These are phyloP conservation scores for Mortierella sp. DNA, from an alignment of 371 early-diverging fungal genomes.

Conservation along the genomic window DNA sequence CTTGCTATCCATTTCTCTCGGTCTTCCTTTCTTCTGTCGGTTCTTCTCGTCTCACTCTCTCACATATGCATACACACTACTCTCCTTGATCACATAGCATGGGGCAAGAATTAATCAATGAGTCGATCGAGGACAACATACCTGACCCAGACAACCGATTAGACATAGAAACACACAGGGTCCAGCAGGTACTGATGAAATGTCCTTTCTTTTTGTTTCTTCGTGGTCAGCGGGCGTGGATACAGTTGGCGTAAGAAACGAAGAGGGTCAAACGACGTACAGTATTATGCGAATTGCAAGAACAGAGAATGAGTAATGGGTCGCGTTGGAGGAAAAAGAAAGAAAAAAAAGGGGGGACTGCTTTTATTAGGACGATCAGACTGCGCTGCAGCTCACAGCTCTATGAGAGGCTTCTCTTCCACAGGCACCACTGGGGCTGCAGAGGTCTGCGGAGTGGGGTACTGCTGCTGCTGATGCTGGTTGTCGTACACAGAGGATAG, in stretches of 20 bases:
- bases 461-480: neutral
- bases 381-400: conserved; percentile 13
- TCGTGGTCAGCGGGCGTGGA: neutral
- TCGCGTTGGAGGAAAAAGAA: neutral
- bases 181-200: no score
- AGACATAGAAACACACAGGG: conserved; percentile 21
- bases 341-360: conserved; percentile 10
- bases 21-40: no score
- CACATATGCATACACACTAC: no score
- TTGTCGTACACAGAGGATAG: no score
- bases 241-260: neutral
- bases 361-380: neutral
- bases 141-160: conserved; percentile 28
- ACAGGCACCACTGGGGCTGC: conserved; percentile 20
- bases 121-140: no score
- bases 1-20: no score
- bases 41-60: no score
- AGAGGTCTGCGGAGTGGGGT: neutral
- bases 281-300: no score
- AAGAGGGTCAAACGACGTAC: neutral
- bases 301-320: no score
- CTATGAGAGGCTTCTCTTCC: conserved; percentile 49
- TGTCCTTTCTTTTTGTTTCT: neutral
- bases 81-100: no score
- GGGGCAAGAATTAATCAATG: no score